Evolutionary conservation across 495 filamentous ascomycete genomes (phyloP), one percentile per base, ranked within the genome.

Genomic region (Tetracladium marchalianum): DNA sequence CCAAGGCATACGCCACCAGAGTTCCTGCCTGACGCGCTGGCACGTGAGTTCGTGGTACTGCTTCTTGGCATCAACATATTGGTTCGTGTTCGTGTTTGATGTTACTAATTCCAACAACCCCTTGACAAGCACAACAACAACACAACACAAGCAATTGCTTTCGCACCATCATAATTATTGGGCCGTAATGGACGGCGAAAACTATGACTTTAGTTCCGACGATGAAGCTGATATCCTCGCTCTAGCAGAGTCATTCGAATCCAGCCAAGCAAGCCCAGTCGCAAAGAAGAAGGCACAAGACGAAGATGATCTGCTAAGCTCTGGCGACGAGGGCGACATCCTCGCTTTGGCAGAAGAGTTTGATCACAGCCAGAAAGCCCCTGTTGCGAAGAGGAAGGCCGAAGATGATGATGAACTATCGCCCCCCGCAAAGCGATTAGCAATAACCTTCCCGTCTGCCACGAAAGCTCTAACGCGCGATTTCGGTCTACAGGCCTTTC

Each of bases 401-500:
- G 34, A 39, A 17, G 22, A 31, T 8, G 6, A 16, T 1, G 4
- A 46, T 15, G 19, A 24, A 27, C 3, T 27, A 27, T 7, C 7
- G 22, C 36, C 43, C 22, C 31, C 35, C 8, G 12, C 44, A 8
- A 55, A 60, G 44, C 48, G 56, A 42, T 5, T 19, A 10, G 44
- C 52, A 13, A 41, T 35, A 47, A 43, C 11, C 43, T 52, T 43
- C 1, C 31, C 35, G 31, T 49, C 56, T 13, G 66, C 61, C 7
- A 39, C 44, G 17, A 55, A 43, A 5, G 59, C 67, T 1, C 58
- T 80, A 2, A 63, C 61, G 27, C 50, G 66, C 8, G 64, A 56
- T 0, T 79, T 77, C 57, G 68, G 66, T 1, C 66, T 70, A 33
- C 41, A 63, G 0, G 41, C 50, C 1, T 80, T 80, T 44, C 66